Evolutionary conservation across 2,329 filamentous ascomycete species (phyloP).

Genomic region (Pestalotiopsis sp.): DNA sequence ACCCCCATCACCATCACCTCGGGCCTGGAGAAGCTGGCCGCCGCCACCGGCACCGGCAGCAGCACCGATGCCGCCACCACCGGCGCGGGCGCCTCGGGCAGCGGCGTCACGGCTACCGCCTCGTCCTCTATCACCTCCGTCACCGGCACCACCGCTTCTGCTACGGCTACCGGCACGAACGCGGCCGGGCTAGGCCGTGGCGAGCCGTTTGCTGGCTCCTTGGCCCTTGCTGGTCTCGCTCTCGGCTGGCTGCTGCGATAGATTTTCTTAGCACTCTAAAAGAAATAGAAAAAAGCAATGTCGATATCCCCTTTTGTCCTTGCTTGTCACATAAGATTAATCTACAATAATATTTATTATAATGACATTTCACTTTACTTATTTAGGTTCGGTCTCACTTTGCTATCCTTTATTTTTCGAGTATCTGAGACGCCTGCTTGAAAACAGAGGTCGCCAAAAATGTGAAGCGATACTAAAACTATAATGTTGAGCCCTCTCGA

Average conservation of each 20-base stretch:
- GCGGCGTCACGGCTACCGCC: neutral
- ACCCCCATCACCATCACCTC: constrained; percentile 11
- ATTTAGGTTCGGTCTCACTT: too few relatives aligned
- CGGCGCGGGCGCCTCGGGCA: neutral
- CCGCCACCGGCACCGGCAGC: neutral
- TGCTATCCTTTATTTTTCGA: too few relatives aligned
- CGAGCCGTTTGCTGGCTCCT: neutral
- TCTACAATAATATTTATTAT: too few relatives aligned
- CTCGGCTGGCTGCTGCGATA: constrained; percentile 6
- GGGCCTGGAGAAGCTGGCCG: constrained; percentile 9
- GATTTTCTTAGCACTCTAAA: neutral
- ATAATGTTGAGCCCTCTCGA: too few relatives aligned
- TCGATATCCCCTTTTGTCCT: too few relatives aligned
- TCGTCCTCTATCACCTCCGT: neutral
- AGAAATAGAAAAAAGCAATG: too few relatives aligned
- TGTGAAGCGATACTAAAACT: too few relatives aligned
- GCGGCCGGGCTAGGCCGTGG: neutral
- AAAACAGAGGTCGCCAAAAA: too few relatives aligned
- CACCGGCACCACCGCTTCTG: neutral
- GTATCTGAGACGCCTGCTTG: too few relatives aligned
- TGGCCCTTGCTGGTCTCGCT: constrained; percentile 1
- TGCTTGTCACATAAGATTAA: too few relatives aligned
- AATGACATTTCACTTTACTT: too few relatives aligned
- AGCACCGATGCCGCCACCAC: neutral
- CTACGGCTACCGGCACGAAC: neutral